Evolutionary conservation across 78 protist species (phyloP).

Genomic region (slime mould (Dictyostelium discoideum)): DNA sequence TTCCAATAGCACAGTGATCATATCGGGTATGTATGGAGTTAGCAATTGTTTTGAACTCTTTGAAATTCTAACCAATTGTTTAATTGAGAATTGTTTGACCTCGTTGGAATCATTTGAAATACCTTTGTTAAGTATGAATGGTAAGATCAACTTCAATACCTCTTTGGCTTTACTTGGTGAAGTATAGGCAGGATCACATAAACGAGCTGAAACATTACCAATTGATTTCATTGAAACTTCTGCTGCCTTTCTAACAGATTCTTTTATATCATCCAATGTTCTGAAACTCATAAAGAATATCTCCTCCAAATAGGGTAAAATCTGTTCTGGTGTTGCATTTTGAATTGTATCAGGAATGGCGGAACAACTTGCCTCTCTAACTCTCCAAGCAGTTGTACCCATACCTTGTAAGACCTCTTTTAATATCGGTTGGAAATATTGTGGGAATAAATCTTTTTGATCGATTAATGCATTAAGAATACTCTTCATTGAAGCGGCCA

Average conservation of each 20-base stretch:
- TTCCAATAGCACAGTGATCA: conserved; percentile 48
- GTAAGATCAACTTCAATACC: conserved; percentile 54
- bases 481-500: conserved; percentile 44
- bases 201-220: conserved; percentile 49
- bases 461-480: conserved; percentile 65
- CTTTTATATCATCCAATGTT: conserved; percentile 86
- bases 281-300: conserved; percentile 69
- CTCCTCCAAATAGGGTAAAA: conserved; percentile 61
- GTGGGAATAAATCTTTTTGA: conserved; percentile 51
- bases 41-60: conserved; percentile 56
- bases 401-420: conserved; percentile 64
- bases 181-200: conserved; percentile 67
- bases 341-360: conserved; percentile 79
- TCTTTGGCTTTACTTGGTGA: conserved; percentile 8
- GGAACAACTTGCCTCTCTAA: conserved; percentile 75
- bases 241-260: conserved; percentile 82
- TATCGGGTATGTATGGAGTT: conserved; percentile 47
- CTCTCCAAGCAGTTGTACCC: conserved; percentile 76
- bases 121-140: conserved; percentile 68
- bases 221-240: conserved; percentile 38
- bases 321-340: conserved; percentile 50
- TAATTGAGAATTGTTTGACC: conserved; percentile 50
- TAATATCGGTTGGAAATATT: conserved; percentile 45
- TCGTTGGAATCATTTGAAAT: conserved; percentile 44
- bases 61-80: conserved; percentile 39